These are phyloP conservation scores for Martensiomyces pterosporus DNA, from an alignment of 192 early-diverging fungal species.

Conservation along the genomic window DNA sequence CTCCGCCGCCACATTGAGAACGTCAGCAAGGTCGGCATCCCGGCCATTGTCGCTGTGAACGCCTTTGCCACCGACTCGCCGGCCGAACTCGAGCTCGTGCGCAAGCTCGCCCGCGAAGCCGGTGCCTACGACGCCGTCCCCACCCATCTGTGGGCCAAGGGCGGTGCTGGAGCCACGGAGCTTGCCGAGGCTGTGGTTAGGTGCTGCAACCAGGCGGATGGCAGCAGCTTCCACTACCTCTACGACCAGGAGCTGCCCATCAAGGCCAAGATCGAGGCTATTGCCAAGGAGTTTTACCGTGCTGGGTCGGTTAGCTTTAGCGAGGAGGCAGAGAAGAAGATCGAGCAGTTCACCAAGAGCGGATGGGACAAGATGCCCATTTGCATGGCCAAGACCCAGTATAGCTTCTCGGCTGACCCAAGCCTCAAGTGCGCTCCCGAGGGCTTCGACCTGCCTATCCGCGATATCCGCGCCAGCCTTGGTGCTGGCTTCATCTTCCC, in stretches of 20 bases:
- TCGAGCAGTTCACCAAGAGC: constrained; percentile 78
- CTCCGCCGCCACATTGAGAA: constrained; percentile 90
- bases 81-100: constrained; percentile 81
- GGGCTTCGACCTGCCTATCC: constrained; percentile 87
- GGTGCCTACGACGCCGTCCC: constrained; percentile 84
- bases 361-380: constrained; percentile 89
- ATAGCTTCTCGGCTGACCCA: constrained; percentile 88
- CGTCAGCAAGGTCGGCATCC: constrained; percentile 80
- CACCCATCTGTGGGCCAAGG: constrained; percentile 93
- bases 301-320: constrained; percentile 86
- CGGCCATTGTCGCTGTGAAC: constrained; percentile 92
- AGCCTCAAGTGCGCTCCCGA: constrained; percentile 89
- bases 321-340: constrained; percentile 81
- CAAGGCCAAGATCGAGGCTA: constrained; percentile 87
- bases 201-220: constrained; percentile 53
- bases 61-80: constrained; percentile 81
- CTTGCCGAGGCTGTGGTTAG: constrained; percentile 81
- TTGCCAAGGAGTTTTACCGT: constrained; percentile 92
- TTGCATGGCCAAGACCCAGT: constrained; percentile 99
- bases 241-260: constrained; percentile 80
- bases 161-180: constrained; percentile 83
- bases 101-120: constrained; percentile 65
- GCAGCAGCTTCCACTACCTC: constrained; percentile 72
- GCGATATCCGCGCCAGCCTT: constrained; percentile 91
- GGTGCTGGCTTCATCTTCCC: constrained; percentile 98